Conservation (phyloP, 768 basidiomycete species). For the Trichaptum fuscoviolaceum region DNA sequence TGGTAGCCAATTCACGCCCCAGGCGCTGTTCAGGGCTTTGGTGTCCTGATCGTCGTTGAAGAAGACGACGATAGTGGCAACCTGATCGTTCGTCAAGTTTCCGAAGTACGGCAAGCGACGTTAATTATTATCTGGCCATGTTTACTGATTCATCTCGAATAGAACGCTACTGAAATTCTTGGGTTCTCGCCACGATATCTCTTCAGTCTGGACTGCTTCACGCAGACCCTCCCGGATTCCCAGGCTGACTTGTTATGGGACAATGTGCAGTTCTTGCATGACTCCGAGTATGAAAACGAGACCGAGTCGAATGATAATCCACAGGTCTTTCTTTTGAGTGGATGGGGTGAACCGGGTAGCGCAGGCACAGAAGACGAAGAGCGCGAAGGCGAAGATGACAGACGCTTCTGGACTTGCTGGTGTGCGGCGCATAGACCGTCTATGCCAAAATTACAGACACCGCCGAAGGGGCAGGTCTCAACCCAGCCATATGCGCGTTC, state of each 20-base stretch:
- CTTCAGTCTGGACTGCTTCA: constrained; percentile 69
- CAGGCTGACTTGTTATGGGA: constrained; percentile 69
- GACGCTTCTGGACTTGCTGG: constrained; percentile 64
- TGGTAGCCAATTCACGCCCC: constrained; percentile 72
- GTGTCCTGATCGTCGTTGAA: constrained; percentile 70
- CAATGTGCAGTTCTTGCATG: constrained; percentile 62
- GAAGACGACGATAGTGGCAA: constrained; percentile 47
- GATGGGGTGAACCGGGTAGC: constrained; percentile 64
- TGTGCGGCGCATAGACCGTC: constrained; percentile 57
- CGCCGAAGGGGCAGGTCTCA: constrained; percentile 3
- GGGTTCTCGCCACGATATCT: constrained; percentile 67
- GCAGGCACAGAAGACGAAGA: constrained; percentile 24
- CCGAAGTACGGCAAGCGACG: constrained; percentile 49
- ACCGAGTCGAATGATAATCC: constrained; percentile 39
- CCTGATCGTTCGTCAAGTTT: constrained; percentile 68
- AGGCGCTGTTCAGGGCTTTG: constrained; percentile 78
- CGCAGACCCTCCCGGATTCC: constrained; percentile 57
- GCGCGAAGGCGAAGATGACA: constrained; percentile 20
- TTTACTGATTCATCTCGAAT: constrained; percentile 4
- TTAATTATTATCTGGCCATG: neutral
- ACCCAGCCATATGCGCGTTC: constrained; percentile 17
- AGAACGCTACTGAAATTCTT: constrained; percentile 74
- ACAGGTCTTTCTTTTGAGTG: constrained; percentile 65
- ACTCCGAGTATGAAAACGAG: constrained; percentile 34
- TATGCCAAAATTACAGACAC: constrained; percentile 13